Conservation (phyloP, 1,284 basidiomycete species). For the Leccinum subrobustum region DNA sequence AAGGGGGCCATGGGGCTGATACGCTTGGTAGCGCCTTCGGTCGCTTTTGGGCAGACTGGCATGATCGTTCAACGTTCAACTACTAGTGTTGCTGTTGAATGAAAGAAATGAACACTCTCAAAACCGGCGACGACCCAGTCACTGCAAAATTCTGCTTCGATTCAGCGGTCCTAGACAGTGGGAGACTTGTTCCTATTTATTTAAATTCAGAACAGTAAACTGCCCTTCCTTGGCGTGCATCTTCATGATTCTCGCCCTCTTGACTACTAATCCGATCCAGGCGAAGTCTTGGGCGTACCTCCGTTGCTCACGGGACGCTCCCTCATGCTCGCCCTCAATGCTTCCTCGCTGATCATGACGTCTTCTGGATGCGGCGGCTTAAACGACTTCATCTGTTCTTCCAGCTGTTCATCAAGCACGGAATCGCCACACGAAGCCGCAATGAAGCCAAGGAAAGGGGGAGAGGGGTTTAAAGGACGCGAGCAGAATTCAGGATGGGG, state of each 20-base stretch:
- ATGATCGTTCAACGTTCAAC: not conserved
- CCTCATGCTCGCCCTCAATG: conserved; percentile 35
- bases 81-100: not conserved
- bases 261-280: conserved; percentile 18
- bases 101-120: not conserved
- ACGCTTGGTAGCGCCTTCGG: no score
- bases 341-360: conserved; percentile 49
- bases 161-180: not conserved
- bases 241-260: conserved; percentile 3
- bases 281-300: conserved; percentile 25
- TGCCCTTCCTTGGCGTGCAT: not conserved
- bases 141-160: not conserved
- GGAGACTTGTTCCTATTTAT: not conserved
- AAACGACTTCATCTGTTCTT: conserved; percentile 53
- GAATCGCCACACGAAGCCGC: conserved; percentile 67
- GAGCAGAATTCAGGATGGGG: conserved; percentile 98
- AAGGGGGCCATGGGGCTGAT: no score
- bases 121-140: not conserved
- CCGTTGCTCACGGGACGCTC: conserved; percentile 30
- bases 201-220: not conserved
- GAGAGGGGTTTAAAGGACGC: conserved; percentile 96
- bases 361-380: conserved; percentile 51
- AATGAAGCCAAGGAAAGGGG: conserved; percentile 95
- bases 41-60: no score
- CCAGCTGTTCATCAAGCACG: conserved; percentile 77